Percentiles rank a stretch among this genome's conserved stretches.
Evolutionary conservation across 2,329 filamentous ascomycete species (phyloP).

Genomic region (Rhynchosporium graminicola): DNA sequence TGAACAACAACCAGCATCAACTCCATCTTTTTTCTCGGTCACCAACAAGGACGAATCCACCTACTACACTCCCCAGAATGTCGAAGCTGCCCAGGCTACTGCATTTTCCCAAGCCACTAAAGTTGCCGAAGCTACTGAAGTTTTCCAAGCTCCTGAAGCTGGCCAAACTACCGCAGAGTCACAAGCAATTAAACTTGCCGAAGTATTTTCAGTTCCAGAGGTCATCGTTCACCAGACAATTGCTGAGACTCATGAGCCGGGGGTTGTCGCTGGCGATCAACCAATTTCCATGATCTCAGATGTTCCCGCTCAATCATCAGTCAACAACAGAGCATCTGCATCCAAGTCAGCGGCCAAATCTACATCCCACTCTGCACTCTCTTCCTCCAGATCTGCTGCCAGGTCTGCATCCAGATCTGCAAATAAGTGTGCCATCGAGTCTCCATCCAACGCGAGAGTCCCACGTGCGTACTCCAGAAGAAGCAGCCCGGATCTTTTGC

Average conservation of each 20-base stretch:
- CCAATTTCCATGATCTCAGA: not conserved
- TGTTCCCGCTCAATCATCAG: not conserved
- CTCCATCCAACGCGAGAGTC: not conserved
- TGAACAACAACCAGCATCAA: slow-evolving; percentile 2
- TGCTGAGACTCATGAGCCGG: not conserved
- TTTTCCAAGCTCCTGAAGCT: not conserved
- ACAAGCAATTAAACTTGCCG: no score
- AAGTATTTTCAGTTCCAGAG: not conserved
- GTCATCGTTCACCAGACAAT: not conserved
- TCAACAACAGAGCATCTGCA: not conserved
- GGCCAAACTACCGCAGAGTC: not conserved
- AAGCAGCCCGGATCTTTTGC: not conserved
- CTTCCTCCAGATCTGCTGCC: not conserved
- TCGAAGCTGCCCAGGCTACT: not conserved
- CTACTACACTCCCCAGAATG: not conserved
- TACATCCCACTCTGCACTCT: not conserved
- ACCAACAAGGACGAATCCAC: not conserved
- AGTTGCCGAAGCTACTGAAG: not conserved
- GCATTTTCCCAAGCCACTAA: not conserved
- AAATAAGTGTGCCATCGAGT: not conserved
- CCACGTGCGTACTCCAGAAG: not conserved
- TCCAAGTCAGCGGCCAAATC: slow-evolving; percentile 5
- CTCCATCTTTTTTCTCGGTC: not conserved
- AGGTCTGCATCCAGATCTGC: not conserved
- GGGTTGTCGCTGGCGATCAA: not conserved